Base-by-base conservation (phyloP, 1,284 basidiomycete genomes). In the Ceratobasidium sp. region DNA sequence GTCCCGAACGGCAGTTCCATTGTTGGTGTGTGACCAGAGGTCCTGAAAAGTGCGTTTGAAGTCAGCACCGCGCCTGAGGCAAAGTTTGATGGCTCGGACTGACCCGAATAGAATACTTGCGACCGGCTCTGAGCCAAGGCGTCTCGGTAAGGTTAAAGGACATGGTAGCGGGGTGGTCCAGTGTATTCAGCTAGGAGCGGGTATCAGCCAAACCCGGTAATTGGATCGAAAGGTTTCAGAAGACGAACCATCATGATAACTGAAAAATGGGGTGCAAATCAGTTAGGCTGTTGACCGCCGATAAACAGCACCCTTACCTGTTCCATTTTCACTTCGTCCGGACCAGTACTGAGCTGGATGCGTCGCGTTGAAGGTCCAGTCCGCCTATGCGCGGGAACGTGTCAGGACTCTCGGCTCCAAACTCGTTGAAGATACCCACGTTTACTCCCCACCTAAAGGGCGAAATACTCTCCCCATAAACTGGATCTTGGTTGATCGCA, bases 381-480 rank as follows among this genome's bases (percentile, higher is more conserved):
- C 85, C 6, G 85, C 83, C 86, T 87, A 68, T 6, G 14, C 66
- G 58, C 61, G 51, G 46, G 65, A 43, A 22, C 7, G 34, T 41
- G 64, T 49, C 54, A 74, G 54, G 53, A 27, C 74, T 27, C n/a
- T 8, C 13, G 53, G 74, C 22, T n/a, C 51, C 11, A 2, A 72
- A 73, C 29, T 46, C 49, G 16, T 37, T 22, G 0, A 27, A 39
- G 24, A 8, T 22, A 81, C 83, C 22, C 39, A 87, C 86, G 78
- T 87, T 87, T 53, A 86, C 78, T 7, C 90, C 89, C 90, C 90
- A 90, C 77, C 88, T 83, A 83, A 90, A 91, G 11, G 90, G 89
- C 34, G 87, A 84, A 71, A 90, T 83, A 39, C 85, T 85, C 11
- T 86, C 87, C 2, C 89, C 90, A 53, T 88, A 84, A 0, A 88